A percentile compares a stretch with the other conserved stretches of the same genome.
phyloP scores from a whole-genome alignment of 2,329 filamentous ascomycete species.

The Coniella vitis region DNA sequence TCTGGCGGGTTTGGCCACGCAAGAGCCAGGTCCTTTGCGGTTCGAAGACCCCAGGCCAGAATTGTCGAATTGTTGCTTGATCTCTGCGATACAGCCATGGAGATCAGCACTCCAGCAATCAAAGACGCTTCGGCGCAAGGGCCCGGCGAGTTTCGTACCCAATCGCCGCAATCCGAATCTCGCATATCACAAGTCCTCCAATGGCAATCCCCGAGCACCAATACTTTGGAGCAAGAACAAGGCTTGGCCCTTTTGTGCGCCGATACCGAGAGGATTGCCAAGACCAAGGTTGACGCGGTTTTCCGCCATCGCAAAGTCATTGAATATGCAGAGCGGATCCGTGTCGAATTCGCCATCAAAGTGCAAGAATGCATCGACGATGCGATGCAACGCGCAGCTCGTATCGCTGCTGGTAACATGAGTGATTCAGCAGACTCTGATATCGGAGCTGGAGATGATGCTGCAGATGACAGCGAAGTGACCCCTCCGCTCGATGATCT shows the following conservation, averaged over 20 bases:
- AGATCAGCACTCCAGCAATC: constrained; percentile 89
- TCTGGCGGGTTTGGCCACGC: constrained; percentile 70
- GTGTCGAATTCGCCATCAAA: constrained; percentile 84
- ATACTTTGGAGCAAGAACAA: constrained; percentile 88
- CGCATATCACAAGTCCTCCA: constrained; percentile 90
- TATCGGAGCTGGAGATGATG: constrained; percentile 38
- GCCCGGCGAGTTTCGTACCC: constrained; percentile 75
- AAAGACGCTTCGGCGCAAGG: constrained; percentile 68
- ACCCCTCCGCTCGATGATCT: constrained; percentile 26
- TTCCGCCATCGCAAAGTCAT: constrained; percentile 87
- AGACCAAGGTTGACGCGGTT: constrained; percentile 86
- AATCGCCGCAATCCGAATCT: constrained; percentile 93
- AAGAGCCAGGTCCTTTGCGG: constrained; percentile 80
- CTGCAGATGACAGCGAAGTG: constrained; percentile 24
- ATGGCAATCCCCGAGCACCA: constrained; percentile 91
- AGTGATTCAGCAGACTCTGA: constrained; percentile 68
- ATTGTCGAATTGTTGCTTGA: constrained; percentile 94
- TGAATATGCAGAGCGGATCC: constrained; percentile 92
- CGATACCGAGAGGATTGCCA: constrained; percentile 80
- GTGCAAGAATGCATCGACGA: constrained; percentile 95
- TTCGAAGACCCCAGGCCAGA: constrained; percentile 79
- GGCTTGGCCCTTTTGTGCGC: constrained; percentile 81
- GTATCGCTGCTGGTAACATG: constrained; percentile 76
- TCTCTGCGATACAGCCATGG: constrained; percentile 89
- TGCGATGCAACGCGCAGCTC: constrained; percentile 81